Percentiles rank a stretch among this genome's conserved stretches.
Conservation (phyloP, 139 green algal genomes). For the Volvox reticuliferus region DNA sequence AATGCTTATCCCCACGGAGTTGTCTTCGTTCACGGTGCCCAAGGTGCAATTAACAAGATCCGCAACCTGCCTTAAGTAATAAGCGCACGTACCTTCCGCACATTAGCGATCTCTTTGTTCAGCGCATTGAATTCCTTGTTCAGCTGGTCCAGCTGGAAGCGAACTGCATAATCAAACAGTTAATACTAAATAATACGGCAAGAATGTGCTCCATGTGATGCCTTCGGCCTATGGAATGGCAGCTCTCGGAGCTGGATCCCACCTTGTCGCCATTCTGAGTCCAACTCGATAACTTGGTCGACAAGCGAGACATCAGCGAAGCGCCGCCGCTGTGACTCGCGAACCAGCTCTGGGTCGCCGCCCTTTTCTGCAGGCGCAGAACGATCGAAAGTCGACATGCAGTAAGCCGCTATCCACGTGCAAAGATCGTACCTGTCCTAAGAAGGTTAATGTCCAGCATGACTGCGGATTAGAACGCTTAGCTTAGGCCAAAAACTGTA, state of each 20-base stretch:
- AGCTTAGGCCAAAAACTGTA: no score
- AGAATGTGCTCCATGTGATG: background rate
- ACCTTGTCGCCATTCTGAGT: conserved; percentile 91
- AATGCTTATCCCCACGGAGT: no score
- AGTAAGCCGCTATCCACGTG: background rate
- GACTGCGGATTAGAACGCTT: background rate
- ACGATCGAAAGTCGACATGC: background rate
- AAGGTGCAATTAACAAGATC: no score
- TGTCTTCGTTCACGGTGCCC: no score
- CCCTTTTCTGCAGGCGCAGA: conserved; percentile 88
- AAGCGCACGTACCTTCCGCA: conserved; percentile 72
- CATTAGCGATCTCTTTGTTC: conserved; percentile 90
- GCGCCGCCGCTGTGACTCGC: conserved; percentile 92
- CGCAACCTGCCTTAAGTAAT: no score
- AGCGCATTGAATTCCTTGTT: conserved; percentile 96
- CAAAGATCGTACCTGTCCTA: conserved; percentile 4
- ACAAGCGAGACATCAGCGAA: conserved; percentile 90
- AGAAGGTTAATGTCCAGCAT: conserved; percentile 99
- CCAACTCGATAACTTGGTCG: conserved; percentile 94
- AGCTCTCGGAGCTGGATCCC: background rate
- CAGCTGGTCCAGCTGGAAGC: conserved; percentile 83
- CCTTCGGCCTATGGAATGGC: background rate
- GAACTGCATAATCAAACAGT: conserved; percentile 63
- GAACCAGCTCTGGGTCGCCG: conserved; percentile 93
- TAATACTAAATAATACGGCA: background rate